Base-by-base conservation (phyloP, 306 rosid genomes). In the Calophaca sinica region DNA sequence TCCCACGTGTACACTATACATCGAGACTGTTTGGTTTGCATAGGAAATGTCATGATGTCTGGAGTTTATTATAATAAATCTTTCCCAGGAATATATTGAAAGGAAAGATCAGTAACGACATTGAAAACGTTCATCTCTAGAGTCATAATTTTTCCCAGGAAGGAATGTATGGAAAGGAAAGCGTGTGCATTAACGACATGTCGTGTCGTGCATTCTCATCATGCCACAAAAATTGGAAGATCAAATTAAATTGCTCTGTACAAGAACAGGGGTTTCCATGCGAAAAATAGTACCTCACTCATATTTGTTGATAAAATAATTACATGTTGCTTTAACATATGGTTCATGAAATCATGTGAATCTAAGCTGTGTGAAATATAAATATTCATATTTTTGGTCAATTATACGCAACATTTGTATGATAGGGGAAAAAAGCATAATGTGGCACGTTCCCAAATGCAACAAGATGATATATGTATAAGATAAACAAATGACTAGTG, bases 191-290 rank as follows among this genome's bases (percentile, higher is more conserved):
- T 42, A 48, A 36, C 38, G 81, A 62, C 75, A 62, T 60, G 81
- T 79, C 75, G 2, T 75, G 72, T 79, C 84, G 6, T 58, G 72
- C 73, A 66, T 42, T 73, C 83, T 68, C 70, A 68, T 78, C 80
- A 55, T 36, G 58, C 52, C 70, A 28, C 33, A 51, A 46, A 64
- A 46, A 73, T n/a, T 73, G 65, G 64, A 60, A 51, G 2, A 51
- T 64, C 62, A 57, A 73, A 66, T 73, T 35, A 48, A 45, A 58
- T 74, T 33, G 46, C 41, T 26, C 9, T 54, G 28, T 4, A 15
- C 0, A 10, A 4, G 54, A 9, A 15, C 68, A 62, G 12, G 12
- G 60, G 38, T 53, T 36, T 35, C 51, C 61, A 44, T 65, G 3
- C 11, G 26, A 45, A 45, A 64, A 42, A 5, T 45, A 65, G 55